Evolutionary conservation across 495 filamentous ascomycete genomes (phyloP), one percentile per base, ranked within the genome.

Genomic region (Daldinia concentrica): DNA sequence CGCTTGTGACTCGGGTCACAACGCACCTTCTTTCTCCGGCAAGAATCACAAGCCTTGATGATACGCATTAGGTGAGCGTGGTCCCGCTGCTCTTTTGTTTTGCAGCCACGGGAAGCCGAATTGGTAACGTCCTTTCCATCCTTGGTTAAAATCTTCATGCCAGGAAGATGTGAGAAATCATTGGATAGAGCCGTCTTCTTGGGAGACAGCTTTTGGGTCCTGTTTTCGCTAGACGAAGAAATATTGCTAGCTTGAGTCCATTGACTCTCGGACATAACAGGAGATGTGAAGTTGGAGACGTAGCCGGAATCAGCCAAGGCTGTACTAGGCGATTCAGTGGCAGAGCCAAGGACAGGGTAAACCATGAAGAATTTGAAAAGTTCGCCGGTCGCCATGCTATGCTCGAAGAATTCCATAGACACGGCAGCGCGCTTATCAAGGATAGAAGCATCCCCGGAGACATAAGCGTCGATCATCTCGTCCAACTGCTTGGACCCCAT

Each of bases 1-100:
- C 83, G 81, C 77, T 78, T 82, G 75, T 86, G 83, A 73, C 78
- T 82, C 4, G 83, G 83, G 65, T 86, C 83, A 73, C 83, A 86
- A 54, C 83, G 80, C n/a, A 82, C 75, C 82, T 88, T 88, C 80
- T 85, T 88, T 71, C 74, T 76, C 68, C 80, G 73, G 82, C 86
- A 88, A 56, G 81, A 68, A 39, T 86, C 85, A 76, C 86, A 88
- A 15, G 86, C 86, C 79, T 87, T 87, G 74, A 88, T 84, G 73
- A 85, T 85, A 27, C 86, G 76, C 85, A 88, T 88, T 32, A 86
- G 74, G 64, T 86, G 84, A 7, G 86, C 86, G 72, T 87, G 86
- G 58, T 88, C 86, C 26, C 86, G 80, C 76, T 88, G 85, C 79
- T 88, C 86, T 82, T 86, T 86, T 37, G 85, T 86, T 80, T 88